Evolutionary conservation across 371 early-diverging fungal species (phyloP).

Genomic region (Apophysomyces trapeziformis): DNA sequence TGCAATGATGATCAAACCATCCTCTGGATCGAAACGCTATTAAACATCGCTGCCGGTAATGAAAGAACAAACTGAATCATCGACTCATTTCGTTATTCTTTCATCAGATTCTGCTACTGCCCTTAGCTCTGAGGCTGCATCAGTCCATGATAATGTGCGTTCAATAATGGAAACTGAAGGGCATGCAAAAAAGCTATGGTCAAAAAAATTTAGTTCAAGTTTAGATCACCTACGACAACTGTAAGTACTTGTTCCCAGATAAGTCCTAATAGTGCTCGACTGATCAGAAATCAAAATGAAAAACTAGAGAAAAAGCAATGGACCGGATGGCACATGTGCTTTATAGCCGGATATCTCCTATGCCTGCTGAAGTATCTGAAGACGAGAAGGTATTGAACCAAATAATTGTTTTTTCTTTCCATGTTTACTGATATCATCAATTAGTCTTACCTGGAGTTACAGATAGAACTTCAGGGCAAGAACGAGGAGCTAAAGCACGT

Average conservation of each 20-base stretch:
- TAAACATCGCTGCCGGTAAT: not conserved
- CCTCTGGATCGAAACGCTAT: not conserved
- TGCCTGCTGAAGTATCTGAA: not conserved
- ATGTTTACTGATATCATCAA: not conserved
- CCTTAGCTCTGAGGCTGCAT: not conserved
- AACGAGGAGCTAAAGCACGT: conserved; percentile 1
- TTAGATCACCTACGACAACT: not conserved
- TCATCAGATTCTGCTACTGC: not conserved
- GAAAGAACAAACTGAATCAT: not conserved
- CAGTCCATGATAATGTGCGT: not conserved
- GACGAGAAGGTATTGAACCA: not conserved
- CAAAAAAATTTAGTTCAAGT: not conserved
- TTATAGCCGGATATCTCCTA: not conserved
- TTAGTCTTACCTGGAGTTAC: conserved; percentile 2
- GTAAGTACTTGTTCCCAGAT: conserved; percentile 9
- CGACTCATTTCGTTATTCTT: not conserved
- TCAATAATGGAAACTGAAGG: not conserved
- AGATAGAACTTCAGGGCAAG: not conserved
- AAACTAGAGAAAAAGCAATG: not conserved
- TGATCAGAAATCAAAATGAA: not conserved
- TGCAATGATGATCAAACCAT: not conserved
- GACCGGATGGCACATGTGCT: not conserved
- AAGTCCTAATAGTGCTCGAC: too few relatives aligned
- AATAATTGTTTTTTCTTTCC: not conserved
- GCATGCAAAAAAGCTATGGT: not conserved